Evolutionary conservation across 2,329 filamentous ascomycete species (phyloP).

Genomic region (Fusarium tanahbumbuense): DNA sequence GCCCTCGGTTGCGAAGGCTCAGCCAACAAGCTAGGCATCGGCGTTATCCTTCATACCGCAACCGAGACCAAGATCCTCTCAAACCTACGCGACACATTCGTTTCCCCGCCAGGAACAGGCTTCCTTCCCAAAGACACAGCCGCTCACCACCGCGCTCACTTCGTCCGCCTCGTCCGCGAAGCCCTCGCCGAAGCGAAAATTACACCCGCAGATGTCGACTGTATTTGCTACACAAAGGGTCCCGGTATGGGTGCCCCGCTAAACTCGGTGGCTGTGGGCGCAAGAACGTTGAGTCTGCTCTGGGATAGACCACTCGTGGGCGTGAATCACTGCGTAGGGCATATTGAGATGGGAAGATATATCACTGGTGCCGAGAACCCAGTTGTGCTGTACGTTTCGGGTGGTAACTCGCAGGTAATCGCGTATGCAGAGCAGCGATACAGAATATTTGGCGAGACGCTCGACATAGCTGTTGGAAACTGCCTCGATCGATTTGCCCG

Average conservation of each 20-base stretch:
- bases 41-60: constrained; percentile 83
- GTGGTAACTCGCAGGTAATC: constrained; percentile 97
- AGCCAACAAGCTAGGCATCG: constrained; percentile 97
- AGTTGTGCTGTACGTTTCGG: constrained; percentile 94
- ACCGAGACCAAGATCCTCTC: constrained; percentile 76
- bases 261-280: constrained; percentile 85
- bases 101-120: constrained; percentile 89
- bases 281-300: constrained; percentile 81
- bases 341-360: constrained; percentile 97
- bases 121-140: constrained; percentile 98
- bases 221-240: constrained; percentile 94
- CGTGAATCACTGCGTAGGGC: constrained; percentile 97
- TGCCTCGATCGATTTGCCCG: constrained; percentile 96
- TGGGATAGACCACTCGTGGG: constrained; percentile 92
- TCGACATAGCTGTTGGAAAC: constrained; percentile 98
- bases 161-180: constrained; percentile 81
- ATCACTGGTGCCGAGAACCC: constrained; percentile 93
- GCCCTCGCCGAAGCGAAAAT: constrained; percentile 77
- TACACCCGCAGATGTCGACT: constrained; percentile 78
- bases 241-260: constrained; percentile 97
- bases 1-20: constrained; percentile 83
- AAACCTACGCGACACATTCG: constrained; percentile 94
- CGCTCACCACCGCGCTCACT: constrained; percentile 87
- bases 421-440: constrained; percentile 95
- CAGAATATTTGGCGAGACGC: constrained; percentile 96